Evolutionary conservation across 768 basidiomycete species (phyloP), one percentile per base, ranked within the genome.

Genomic region (Lactarius sp.): DNA sequence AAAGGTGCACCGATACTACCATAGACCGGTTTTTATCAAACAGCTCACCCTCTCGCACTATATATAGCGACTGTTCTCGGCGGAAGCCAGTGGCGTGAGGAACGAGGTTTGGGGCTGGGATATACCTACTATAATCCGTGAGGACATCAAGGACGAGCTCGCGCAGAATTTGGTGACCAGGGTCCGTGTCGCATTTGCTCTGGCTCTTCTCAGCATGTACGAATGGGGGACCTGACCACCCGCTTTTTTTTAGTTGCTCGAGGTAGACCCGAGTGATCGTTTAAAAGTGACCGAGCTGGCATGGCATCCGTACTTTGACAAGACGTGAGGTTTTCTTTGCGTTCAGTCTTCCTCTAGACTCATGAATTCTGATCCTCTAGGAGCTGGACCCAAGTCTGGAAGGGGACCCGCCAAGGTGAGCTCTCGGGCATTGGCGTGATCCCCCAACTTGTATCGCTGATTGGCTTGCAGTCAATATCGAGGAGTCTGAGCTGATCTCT

Each of bases 31-130:
- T 22, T 20, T 47, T 47, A 20, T 46, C 9, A 46, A 5, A 20
- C 13, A 6, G 47, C 12, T 49, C 12, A 49, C 12, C 12, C n/a
- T 42, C 41, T 42, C 12, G 9, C 31, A 14, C 27, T 58, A 4
- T 47, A 20, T 52, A 27, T 22, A 60, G 64, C 54, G 59, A 39
- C 41, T 65, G 41, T 65, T 65, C 36, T 65, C 64, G 22, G 8
- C 53, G 2, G 59, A 65, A 0, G 22, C 20, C 18, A 16, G 2
- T 16, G 46, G 41, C 0, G 64, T 65, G 18, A 60, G 37, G 39
- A 65, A 65, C 31, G 59, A 65, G 13, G 59, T 65, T 37, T 65
- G 64, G 64, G 47, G 41, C 20, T 56, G 59, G 64, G 53, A 65
- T 47, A 39, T 65, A 33, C 47, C 59, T 2, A n/a, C 22, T 6